phyloP scores from a whole-genome alignment of 768 basidiomycete species.

The Russula olivacea region DNA sequence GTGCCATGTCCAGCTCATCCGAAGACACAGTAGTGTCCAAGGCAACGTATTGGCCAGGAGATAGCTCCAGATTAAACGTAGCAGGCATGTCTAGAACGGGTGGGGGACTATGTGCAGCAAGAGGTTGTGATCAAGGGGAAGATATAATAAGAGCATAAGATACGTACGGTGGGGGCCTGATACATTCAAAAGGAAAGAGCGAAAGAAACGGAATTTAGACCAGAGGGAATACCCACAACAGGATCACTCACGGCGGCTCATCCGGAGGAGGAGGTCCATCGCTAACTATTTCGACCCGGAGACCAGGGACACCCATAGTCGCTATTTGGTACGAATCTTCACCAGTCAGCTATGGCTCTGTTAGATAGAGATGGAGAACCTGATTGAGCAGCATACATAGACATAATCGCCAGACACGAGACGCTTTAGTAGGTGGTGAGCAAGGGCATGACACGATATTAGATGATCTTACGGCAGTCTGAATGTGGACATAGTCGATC shows the following conservation, averaged over 20 bases:
- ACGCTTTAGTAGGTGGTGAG: conserved; percentile 41
- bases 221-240: neutral
- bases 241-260: conserved; percentile 64
- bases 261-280: conserved; percentile 82
- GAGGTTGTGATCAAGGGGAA: neutral
- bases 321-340: conserved; percentile 90
- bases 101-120: conserved; percentile 39
- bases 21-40: conserved; percentile 75
- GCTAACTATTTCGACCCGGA: conserved; percentile 79
- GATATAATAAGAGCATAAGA: neutral
- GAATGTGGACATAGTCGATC: conserved; percentile 80
- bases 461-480: conserved; percentile 60
- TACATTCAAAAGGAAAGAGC: neutral
- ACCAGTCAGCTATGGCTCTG: conserved; percentile 52
- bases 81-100: conserved; percentile 86
- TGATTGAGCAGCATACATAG: conserved; percentile 48
- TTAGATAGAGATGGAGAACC: conserved; percentile 19
- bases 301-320: conserved; percentile 72
- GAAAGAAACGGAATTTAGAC: neutral
- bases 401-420: conserved; percentile 78
- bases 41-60: conserved; percentile 72
- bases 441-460: conserved; percentile 1
- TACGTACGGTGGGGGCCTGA: conserved; percentile 49
- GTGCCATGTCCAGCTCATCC: conserved; percentile 81
- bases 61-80: conserved; percentile 74